These are phyloP conservation scores for Leccinum longicurvipes DNA, from an alignment of 768 basidiomycete species.

Conservation along the genomic window DNA sequence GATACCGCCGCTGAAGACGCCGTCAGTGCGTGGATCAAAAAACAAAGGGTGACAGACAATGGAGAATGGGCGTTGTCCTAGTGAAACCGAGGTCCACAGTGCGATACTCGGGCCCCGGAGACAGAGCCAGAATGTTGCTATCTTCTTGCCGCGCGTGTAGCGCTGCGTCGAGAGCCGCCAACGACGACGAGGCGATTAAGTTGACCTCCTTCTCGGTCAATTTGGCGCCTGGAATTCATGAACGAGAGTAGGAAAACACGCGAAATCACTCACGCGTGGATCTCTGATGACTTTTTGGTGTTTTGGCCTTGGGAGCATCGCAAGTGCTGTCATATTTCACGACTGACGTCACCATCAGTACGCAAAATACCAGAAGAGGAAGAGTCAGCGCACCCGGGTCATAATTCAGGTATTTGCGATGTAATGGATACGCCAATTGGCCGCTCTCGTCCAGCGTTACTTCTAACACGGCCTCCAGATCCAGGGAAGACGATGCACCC, in stretches of 20 bases:
- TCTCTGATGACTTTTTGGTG: background rate
- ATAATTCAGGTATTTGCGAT: background rate
- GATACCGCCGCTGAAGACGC: conserved; percentile 5
- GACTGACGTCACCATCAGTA: background rate
- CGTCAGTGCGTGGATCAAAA: background rate
- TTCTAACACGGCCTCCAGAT: conserved; percentile 13
- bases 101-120: background rate
- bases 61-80: background rate
- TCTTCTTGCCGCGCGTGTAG: background rate
- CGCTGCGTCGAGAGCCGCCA: background rate
- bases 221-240: background rate
- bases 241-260: background rate
- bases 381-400: conserved; percentile 5
- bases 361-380: background rate
- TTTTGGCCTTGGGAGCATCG: background rate
- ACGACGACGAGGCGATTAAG: conserved; percentile 1
- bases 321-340: background rate
- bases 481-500: conserved; percentile 13
- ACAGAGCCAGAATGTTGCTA: background rate
- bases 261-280: conserved; percentile 10
- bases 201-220: background rate
- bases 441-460: conserved; percentile 1
- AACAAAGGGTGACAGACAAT: conserved; percentile 1
- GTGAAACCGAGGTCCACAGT: conserved; percentile 3
- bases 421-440: conserved; percentile 1